Evolutionary conservation across 768 basidiomycete species (phyloP).

Genomic region (Pleurotus eryngii): DNA sequence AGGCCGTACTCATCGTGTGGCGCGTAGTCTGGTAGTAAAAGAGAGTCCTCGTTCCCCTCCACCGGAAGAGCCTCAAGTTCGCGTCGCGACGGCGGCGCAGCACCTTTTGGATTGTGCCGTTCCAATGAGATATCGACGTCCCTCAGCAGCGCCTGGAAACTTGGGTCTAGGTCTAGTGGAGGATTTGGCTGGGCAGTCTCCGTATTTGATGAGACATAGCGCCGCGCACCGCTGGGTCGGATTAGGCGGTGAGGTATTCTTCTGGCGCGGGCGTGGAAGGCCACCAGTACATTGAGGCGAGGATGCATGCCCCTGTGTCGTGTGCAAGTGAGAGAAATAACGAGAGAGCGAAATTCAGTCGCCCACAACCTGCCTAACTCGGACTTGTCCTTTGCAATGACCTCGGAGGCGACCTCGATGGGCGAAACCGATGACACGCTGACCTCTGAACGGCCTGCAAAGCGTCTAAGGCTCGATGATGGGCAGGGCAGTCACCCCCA

Average conservation of each 20-base stretch:
- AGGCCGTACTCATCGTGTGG: slow-evolving; percentile 16
- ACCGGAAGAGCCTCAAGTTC: slow-evolving; percentile 55
- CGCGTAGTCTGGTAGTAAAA: slow-evolving; percentile 27
- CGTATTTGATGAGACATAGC: slow-evolving; percentile 16
- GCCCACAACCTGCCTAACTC: neutral
- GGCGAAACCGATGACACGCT: neutral
- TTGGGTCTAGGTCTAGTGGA: slow-evolving; percentile 63
- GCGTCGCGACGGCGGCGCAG: slow-evolving; percentile 25
- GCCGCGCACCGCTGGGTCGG: neutral
- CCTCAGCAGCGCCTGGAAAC: slow-evolving; percentile 54
- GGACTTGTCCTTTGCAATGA: slow-evolving; percentile 5
- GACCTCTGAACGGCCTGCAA: slow-evolving; percentile 5
- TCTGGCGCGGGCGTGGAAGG: neutral
- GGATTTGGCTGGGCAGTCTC: slow-evolving; percentile 49
- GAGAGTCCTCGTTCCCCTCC: slow-evolving; percentile 30
- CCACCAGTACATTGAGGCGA: neutral
- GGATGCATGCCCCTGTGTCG: neutral
- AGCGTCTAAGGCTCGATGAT: slow-evolving; percentile 9
- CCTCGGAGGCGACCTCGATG: neutral
- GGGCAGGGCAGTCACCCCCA: slow-evolving; percentile 11
- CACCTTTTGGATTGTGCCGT: slow-evolving; percentile 24
- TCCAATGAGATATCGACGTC: slow-evolving; percentile 69
- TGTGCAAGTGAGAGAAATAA: neutral
- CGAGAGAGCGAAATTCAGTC: neutral
- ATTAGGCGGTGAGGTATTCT: no score